Evolutionary conservation across 768 basidiomycete species (phyloP).

Genomic region (Kwoniella sp.): DNA sequence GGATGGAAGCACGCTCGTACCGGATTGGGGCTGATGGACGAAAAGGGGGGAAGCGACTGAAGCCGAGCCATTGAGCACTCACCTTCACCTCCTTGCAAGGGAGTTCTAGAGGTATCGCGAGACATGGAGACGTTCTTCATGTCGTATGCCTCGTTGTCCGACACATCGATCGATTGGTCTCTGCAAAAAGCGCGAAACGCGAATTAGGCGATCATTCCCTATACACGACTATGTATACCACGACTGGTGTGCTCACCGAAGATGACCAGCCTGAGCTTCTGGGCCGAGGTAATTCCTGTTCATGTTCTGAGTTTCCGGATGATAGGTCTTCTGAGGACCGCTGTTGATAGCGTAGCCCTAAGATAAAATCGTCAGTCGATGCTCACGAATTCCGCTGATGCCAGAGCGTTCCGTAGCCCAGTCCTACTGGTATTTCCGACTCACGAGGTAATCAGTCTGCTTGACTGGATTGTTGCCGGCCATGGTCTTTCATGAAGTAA

Average conservation of each 20-base stretch:
- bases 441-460: conserved; percentile 20
- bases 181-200: conserved; percentile 3
- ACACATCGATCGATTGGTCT: conserved; percentile 24
- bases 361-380: no score
- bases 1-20: neutral
- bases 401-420: neutral
- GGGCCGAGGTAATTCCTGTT: conserved; percentile 28
- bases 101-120: conserved; percentile 16
- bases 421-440: neutral
- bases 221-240: no score
- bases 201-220: neutral
- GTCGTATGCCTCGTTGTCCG: conserved; percentile 13
- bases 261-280: conserved; percentile 12
- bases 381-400: neutral
- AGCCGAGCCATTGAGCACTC: conserved; percentile 3
- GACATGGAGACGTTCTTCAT: conserved; percentile 16
- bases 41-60: neutral
- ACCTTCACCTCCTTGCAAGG: conserved; percentile 13
- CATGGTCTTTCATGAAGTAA: conserved; percentile 7
- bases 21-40: no score
- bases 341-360: conserved; percentile 20
- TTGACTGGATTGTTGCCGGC: conserved; percentile 20
- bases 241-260: conserved; percentile 16
- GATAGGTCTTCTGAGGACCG: conserved; percentile 4
- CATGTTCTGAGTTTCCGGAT: conserved; percentile 22